Conservation (phyloP, 371 early-diverging fungal species). For the Rhizomucor miehei region DNA sequence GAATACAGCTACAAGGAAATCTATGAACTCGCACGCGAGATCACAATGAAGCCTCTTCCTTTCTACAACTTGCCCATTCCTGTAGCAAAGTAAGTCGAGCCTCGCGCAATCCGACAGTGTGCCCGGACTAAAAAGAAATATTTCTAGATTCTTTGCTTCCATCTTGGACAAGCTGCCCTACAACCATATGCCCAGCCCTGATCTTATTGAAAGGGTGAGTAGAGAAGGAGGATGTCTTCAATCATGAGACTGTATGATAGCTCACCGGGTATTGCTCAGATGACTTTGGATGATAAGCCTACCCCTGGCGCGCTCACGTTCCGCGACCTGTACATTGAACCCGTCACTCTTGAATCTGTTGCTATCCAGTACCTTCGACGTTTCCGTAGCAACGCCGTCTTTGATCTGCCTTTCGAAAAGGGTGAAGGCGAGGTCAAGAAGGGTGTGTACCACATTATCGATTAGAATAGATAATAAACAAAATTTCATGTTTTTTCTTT, state of each 20-base stretch:
- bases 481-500: constrained; percentile 6
- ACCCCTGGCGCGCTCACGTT: constrained; percentile 75
- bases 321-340: constrained; percentile 82
- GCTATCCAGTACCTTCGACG: constrained; percentile 83
- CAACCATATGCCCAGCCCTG: constrained; percentile 49
- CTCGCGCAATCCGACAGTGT: neutral
- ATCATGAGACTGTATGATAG: too few relatives aligned
- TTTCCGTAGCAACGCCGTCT: constrained; percentile 70
- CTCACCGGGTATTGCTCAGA: constrained; percentile 20
- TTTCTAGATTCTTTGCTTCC: constrained; percentile 33
- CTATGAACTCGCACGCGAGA: constrained; percentile 73
- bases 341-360: constrained; percentile 72
- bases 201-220: constrained; percentile 50
- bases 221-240: neutral
- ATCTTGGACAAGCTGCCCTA: constrained; percentile 46
- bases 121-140: constrained; percentile 3
- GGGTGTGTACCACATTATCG: constrained; percentile 62
- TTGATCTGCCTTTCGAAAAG: constrained; percentile 63
- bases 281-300: constrained; percentile 74
- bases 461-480: constrained; percentile 21
- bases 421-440: constrained; percentile 56
- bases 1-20: constrained; percentile 73
- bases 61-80: constrained; percentile 67
- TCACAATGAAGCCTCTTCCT: constrained; percentile 63
- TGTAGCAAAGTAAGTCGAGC: constrained; percentile 55